Conservation (phyloP, 805 yeast species). For the Barnettozyma californica region DNA sequence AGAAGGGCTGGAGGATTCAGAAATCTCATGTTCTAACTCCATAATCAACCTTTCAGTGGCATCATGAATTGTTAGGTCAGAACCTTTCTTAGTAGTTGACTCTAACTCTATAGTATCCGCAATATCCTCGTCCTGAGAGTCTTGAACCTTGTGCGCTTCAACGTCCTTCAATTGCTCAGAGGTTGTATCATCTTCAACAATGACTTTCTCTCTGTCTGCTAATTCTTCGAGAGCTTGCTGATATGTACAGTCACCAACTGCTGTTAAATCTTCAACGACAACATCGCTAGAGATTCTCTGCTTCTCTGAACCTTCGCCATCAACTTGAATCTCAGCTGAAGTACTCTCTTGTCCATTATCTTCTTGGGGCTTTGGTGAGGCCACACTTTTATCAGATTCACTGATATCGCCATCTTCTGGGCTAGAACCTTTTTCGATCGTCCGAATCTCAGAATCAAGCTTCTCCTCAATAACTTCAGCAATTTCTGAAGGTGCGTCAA, state of each 20-base stretch:
- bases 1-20: background rate
- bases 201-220: background rate
- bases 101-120: background rate
- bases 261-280: background rate
- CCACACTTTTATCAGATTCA: background rate
- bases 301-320: background rate
- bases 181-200: background rate
- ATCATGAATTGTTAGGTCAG: slow-evolving; percentile 7
- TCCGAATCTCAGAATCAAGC: background rate
- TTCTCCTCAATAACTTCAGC: background rate
- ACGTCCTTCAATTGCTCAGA: background rate
- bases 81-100: background rate
- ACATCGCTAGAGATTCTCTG: background rate
- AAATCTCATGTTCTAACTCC: slow-evolving; percentile 18
- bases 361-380: background rate
- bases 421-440: background rate
- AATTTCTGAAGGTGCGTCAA: background rate
- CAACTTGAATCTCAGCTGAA: background rate
- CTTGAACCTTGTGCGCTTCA: background rate
- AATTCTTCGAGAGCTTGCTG: background rate
- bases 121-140: background rate
- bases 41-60: slow-evolving; percentile 20
- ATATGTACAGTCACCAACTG: too few relatives aligned
- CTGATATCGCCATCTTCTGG: background rate
- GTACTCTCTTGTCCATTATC: background rate